Base-by-base conservation (phyloP, 495 filamentous ascomycete genomes). In the Tuber brumale region DNA sequence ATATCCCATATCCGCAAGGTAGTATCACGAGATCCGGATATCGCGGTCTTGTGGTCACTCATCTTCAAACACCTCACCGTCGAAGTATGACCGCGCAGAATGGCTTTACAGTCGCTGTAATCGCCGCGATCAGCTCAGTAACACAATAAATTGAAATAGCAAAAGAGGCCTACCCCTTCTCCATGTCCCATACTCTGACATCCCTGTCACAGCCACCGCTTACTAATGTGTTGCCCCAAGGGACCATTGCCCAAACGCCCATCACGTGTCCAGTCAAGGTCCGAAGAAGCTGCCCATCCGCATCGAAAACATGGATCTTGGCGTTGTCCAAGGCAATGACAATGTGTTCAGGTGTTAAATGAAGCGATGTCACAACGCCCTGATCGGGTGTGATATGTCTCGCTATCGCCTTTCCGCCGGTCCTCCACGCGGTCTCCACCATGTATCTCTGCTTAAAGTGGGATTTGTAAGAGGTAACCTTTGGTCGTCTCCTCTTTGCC, bases 161-260 rank as follows among this genome's bases (percentile, higher is more conserved):
- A 27, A 82, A 74, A 72, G 51, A 69, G 70, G 80, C 91, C 85
- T 90, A 97, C 94, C 96, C 95, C 79, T 93, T 95, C 70, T 90
- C 90, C 90, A 99, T 92, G 84, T 99, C 94, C 95, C 95, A 99
- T 3, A 98, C 96, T 75, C 95, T 88, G 42, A 99, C 95, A 84
- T 99, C 96, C 72, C 95, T 89, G 84, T 99, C 95, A 84, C 95
- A 99, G 45, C 95, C 95, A 79, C 95, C 95, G 82, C 94, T 97
- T 71, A 99, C 96, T 75, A 99, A 87, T 74, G 92, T 92, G 84
- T 99, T 94, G 76, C 92, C 96, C 93, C 94, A 97, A 21, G 95
- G 96, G 73, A 99, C 94, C 95, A 99, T 98, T 31, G 95, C 95
- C 95, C 95, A 99, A 57, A 99, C 95, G 46, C 95, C 95, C 95